phyloP scores from a whole-genome alignment of 177 flowering plant species.

The Vitis hybrid region DNA sequence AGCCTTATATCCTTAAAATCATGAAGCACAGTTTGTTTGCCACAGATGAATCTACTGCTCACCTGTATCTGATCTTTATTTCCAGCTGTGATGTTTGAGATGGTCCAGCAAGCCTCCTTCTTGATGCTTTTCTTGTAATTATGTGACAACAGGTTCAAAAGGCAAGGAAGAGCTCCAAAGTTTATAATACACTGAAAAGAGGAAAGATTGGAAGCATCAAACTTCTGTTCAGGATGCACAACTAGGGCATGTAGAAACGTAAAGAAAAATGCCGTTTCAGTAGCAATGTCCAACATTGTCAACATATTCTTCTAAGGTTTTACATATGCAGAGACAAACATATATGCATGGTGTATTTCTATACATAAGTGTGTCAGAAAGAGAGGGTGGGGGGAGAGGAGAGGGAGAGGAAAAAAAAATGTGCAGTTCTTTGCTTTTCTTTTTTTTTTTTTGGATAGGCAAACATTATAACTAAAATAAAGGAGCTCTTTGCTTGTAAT shows the following conservation, averaged over 20 bases:
- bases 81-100: conserved; percentile 78
- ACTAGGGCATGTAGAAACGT: background rate
- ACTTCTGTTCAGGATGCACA: background rate
- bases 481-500: too few species aligned
- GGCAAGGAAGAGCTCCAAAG: conserved; percentile 56
- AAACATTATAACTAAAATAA: too few species aligned
- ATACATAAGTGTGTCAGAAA: too few species aligned
- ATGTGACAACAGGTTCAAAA: conserved; percentile 44
- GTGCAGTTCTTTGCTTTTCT: too few species aligned
- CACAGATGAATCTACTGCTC: background rate
- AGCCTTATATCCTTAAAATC: too few species aligned
- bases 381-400: too few species aligned
- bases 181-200: conserved; percentile 51
- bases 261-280: background rate
- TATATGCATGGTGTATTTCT: too few species aligned
- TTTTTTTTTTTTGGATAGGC: too few species aligned
- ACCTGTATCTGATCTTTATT: conserved; percentile 71
- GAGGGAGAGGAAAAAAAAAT: too few species aligned
- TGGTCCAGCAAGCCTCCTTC: conserved; percentile 84
- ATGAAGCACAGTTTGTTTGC: too few species aligned
- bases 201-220: background rate
- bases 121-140: conserved; percentile 71
- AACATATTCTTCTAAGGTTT: too few species aligned
- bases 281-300: background rate
- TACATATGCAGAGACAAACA: too few species aligned